Percentiles rank a stretch among this genome's conserved stretches.
Conservation (phyloP, 2,329 filamentous ascomycete genomes). For the Diaporthe longicolla region DNA sequence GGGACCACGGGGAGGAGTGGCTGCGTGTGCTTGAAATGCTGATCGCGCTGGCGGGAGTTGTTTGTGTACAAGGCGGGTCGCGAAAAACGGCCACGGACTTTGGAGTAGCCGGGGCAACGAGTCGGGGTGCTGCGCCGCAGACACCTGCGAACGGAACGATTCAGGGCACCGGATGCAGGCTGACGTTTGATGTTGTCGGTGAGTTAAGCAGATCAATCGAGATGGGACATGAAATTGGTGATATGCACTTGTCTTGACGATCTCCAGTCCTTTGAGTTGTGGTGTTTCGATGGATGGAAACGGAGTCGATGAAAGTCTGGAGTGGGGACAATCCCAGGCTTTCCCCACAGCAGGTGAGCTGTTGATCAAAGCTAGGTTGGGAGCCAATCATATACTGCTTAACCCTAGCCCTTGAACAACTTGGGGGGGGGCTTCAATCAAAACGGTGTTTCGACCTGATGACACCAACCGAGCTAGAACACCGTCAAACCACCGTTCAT, state of each 20-base stretch:
- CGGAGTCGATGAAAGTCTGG: neutral
- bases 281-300: neutral
- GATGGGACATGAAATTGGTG: neutral
- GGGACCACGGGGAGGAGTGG: neutral
- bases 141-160: too few species aligned
- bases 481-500: too few species aligned
- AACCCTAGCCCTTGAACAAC: neutral
- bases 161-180: neutral
- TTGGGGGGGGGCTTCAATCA: too few species aligned
- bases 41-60: slow-evolving; percentile 4
- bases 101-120: slow-evolving; percentile 14
- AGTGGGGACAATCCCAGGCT: neutral
- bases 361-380: neutral
- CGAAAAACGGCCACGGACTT: slow-evolving; percentile 15
- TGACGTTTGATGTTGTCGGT: neutral
- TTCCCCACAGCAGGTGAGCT: neutral
- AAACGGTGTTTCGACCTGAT: too few species aligned
- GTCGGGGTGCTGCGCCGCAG: slow-evolving; percentile 3
- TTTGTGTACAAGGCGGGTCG: slow-evolving; percentile 4
- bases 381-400: neutral
- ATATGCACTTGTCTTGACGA: neutral
- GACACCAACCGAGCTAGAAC: too few species aligned
- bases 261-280: neutral
- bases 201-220: neutral
- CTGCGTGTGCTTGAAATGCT: slow-evolving; percentile 1